These are phyloP conservation scores for Apiotrichum akiyoshidainum DNA, from an alignment of 1,284 basidiomycete genomes.

Conservation along the genomic window DNA sequence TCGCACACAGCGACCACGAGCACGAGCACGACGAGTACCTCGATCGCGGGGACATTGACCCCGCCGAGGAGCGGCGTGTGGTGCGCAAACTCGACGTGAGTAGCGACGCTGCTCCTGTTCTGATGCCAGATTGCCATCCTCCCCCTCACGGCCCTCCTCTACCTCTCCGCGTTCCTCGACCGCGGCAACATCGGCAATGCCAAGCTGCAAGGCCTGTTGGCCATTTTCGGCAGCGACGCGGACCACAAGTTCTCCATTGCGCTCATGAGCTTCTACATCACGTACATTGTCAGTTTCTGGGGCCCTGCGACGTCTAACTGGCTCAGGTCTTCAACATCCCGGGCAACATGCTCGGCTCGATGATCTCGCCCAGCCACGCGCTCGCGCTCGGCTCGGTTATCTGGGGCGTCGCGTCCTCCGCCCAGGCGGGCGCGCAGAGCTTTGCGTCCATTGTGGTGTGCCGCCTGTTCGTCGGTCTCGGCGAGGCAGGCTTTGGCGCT, in stretches of 20 bases:
- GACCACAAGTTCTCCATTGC: conserved; percentile 40
- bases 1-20: too few species aligned
- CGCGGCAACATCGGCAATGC: conserved; percentile 39
- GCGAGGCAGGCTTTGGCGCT: conserved; percentile 40
- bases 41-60: too few species aligned
- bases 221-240: conserved; percentile 25
- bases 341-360: conserved; percentile 39
- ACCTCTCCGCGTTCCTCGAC: conserved; percentile 14
- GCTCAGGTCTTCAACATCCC: conserved; percentile 24
- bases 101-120: too few species aligned
- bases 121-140: conserved; percentile 1
- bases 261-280: conserved; percentile 34
- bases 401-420: conserved; percentile 39
- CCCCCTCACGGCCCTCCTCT: conserved; percentile 13
- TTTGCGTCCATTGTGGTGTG: conserved; percentile 35
- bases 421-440: conserved; percentile 32
- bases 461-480: conserved; percentile 43
- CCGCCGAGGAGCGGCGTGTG: neutral
- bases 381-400: conserved; percentile 29
- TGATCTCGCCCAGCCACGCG: conserved; percentile 17
- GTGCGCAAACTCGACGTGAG: too few species aligned
- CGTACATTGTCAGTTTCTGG: conserved; percentile 29
- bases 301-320: neutral
- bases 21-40: too few species aligned
- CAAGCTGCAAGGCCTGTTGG: conserved; percentile 34